A percentile compares a stretch with the other conserved stretches of the same genome.
These are phyloP conservation scores for Rhexocercosporidium sp. DNA, from an alignment of 2,329 filamentous ascomycete genomes.

Conservation along the genomic window DNA sequence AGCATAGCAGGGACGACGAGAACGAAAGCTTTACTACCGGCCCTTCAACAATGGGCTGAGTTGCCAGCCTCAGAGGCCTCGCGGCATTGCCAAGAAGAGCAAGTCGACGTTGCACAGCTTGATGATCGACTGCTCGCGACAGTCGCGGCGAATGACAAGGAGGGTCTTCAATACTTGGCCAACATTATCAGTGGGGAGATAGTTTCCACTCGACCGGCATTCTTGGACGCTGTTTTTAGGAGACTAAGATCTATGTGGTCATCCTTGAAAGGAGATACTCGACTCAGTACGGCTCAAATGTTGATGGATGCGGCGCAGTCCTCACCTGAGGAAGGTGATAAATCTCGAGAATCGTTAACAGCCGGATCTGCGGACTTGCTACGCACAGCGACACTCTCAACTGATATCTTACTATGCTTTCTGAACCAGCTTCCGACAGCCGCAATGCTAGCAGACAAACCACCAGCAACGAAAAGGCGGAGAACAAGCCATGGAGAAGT, in stretches of 20 bases:
- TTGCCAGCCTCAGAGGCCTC: conserved; percentile 57
- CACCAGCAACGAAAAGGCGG: conserved; percentile 78
- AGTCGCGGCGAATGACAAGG: conserved; percentile 60
- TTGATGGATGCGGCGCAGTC: conserved; percentile 66
- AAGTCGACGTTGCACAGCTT: conserved; percentile 52
- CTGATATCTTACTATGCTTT: conserved; percentile 73
- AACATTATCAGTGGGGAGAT: conserved; percentile 53
- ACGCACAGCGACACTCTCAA: conserved; percentile 73
- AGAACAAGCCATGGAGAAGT: conserved; percentile 77
- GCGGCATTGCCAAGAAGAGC: conserved; percentile 54
- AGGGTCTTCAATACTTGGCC: conserved; percentile 60
- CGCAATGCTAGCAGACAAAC: conserved; percentile 73
- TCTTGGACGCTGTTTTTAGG: conserved; percentile 69
- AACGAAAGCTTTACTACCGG: conserved; percentile 76
- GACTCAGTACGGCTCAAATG: conserved; percentile 62
- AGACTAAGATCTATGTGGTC: conserved; percentile 76
- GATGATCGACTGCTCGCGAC: conserved; percentile 58
- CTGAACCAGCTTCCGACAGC: conserved; percentile 75
- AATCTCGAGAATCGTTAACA: conserved; percentile 48
- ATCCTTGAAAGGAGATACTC: conserved; percentile 68
- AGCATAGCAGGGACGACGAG: conserved; percentile 71
- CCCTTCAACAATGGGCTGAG: conserved; percentile 71
- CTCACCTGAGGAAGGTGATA: conserved; percentile 39
- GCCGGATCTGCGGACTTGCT: conserved; percentile 74
- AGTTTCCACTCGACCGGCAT: conserved; percentile 51